These are phyloP conservation scores for Ceratobasidium sp. DNA, from an alignment of 1,284 basidiomycete genomes.

Conservation along the genomic window DNA sequence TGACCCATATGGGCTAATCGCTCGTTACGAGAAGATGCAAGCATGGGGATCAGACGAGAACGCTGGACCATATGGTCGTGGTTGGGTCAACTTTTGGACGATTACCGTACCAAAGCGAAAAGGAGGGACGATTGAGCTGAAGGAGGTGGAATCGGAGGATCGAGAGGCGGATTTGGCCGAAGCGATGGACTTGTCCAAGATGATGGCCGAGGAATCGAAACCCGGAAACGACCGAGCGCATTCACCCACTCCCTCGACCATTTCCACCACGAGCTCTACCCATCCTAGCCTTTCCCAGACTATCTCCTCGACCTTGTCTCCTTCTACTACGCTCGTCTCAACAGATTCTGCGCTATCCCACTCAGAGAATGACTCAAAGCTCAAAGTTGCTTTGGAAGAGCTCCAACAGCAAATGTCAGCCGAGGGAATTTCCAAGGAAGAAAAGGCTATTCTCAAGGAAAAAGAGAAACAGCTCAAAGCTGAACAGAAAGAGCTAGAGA, in stretches of 20 bases:
- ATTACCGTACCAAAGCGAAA: slow-evolving; percentile 48
- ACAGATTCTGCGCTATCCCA: neutral
- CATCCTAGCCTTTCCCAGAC: slow-evolving; percentile 11
- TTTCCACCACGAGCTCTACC: slow-evolving; percentile 4
- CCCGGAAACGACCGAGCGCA: neutral
- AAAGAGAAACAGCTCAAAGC: slow-evolving; percentile 38
- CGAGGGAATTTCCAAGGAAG: slow-evolving; percentile 19
- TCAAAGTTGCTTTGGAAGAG: slow-evolving; percentile 9
- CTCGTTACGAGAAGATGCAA: slow-evolving; percentile 57
- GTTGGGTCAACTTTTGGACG: slow-evolving; percentile 66
- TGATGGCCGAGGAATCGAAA: slow-evolving; percentile 1
- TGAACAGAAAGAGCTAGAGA: slow-evolving; percentile 46
- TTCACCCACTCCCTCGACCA: slow-evolving; percentile 2
- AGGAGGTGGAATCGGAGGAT: neutral
- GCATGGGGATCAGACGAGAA: slow-evolving; percentile 49
- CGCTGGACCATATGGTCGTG: slow-evolving; percentile 45
- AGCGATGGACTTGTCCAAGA: slow-evolving; percentile 26
- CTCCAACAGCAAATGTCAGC: slow-evolving; percentile 13
- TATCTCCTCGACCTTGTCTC: neutral
- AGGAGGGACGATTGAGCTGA: neutral
- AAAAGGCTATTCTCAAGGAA: slow-evolving; percentile 24
- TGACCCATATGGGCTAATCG: slow-evolving; percentile 57
- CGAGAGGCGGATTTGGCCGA: slow-evolving; percentile 18
- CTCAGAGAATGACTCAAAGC: neutral
- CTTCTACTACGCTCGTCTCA: neutral